Base-by-base conservation (phyloP, 192 early-diverging fungal species). In the Coemansia sp. region DNA sequence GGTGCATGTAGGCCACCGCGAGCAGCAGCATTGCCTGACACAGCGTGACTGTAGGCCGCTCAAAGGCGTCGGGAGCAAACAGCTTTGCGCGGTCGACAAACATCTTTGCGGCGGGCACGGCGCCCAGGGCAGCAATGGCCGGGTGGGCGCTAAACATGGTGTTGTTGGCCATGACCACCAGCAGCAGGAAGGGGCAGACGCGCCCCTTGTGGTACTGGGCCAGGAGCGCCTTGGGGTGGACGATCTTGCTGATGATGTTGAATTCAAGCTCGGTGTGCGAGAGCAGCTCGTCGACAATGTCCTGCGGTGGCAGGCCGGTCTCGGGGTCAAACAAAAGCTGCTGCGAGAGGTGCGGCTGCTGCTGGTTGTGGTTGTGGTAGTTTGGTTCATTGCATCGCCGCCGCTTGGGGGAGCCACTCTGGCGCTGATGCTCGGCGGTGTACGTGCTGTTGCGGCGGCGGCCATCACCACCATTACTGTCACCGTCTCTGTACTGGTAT, bases 101-200 rank as follows among this genome's bases (percentile, higher is more conserved):
- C 48, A 44, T 32, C 8, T 58, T 41, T 15, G 48, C 37, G 7
- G 69, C 62, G 5, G 38, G 25, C 2, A 57, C 45, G 9, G 38
- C 24, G 36, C 57, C 69, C 2, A 43, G 15, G 0, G 42, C 23
- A 19, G 35, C 20, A 28, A 68, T 60, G 9, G 62, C 69, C 20
- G 48, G 52, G 33, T 72, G 69, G 10, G 39, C 19, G 50, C 69
- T 72, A 35, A 24, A 72, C 58, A 65, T 51, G 23, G 48, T 42
- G 35, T 65, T 72, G 53, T 72, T 72, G 30, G 69, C 69, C 46
- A 72, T 59, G 10, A 60, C 37, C n/a, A 36, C 34, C 26, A 72
- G 58, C 44, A 66, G 35, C 11, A 72, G 28, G 20, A 72, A 66
- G 45, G 58, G 13, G 26, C 49, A 27, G 14, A 52, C 15, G 10